Evolutionary conservation across 345 rosid species (phyloP).

Genomic region (Eutrema japonicum): DNA sequence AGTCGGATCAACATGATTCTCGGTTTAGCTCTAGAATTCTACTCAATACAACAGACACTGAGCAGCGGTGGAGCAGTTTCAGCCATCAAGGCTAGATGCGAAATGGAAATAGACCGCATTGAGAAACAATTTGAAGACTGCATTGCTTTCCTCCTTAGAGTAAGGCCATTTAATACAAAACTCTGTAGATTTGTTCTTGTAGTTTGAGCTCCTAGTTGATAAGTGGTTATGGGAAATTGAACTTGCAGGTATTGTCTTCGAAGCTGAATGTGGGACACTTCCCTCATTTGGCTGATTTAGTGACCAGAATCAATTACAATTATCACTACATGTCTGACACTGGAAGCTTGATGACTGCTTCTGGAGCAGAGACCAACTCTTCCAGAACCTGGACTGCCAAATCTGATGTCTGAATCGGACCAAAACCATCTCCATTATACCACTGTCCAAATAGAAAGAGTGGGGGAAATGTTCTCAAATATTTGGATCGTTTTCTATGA

Average conservation of each 20-base stretch:
- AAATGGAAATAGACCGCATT: slow-evolving; percentile 76
- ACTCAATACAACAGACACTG: slow-evolving; percentile 82
- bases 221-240: slow-evolving; percentile 2
- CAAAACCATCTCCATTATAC: not conserved
- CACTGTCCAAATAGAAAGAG: no score
- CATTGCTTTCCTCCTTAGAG: slow-evolving; percentile 92
- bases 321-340: slow-evolving; percentile 89
- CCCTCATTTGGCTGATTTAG: slow-evolving; percentile 94
- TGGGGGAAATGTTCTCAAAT: not conserved
- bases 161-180: slow-evolving; percentile 39
- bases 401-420: slow-evolving; percentile 24
- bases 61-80: slow-evolving; percentile 77
- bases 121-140: slow-evolving; percentile 94
- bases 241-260: slow-evolving; percentile 78
- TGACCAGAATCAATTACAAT: slow-evolving; percentile 92
- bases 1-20: slow-evolving; percentile 90
- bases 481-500: not conserved
- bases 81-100: slow-evolving; percentile 81
- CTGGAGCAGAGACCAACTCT: slow-evolving; percentile 57
- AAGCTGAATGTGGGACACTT: slow-evolving; percentile 91
- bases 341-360: slow-evolving; percentile 69
- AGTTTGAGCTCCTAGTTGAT: not conserved
- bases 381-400: slow-evolving; percentile 30
- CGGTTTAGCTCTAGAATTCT: slow-evolving; percentile 88
- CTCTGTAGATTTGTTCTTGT: not conserved